A percentile compares a stretch with the other conserved stretches of the same genome.
These are phyloP conservation scores for Fraxinus angustifolia DNA, from an alignment of 305 asterid species.

Conservation along the genomic window DNA sequence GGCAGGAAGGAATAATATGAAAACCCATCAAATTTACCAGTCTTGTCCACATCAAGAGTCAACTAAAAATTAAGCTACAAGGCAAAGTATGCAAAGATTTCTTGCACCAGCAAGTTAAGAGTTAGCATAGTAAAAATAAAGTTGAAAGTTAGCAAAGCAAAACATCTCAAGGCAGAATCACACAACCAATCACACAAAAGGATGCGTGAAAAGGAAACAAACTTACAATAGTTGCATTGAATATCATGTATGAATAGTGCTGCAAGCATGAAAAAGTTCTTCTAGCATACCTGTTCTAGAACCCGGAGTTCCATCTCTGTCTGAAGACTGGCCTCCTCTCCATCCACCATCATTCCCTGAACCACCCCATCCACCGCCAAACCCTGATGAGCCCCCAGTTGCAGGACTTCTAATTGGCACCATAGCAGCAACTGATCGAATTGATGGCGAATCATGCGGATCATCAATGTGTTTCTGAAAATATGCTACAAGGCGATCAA, in stretches of 20 bases:
- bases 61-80: background rate
- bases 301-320: conserved; percentile 55
- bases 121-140: background rate
- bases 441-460: conserved; percentile 67
- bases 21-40: background rate
- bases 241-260: background rate
- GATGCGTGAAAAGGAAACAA: background rate
- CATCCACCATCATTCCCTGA: conserved; percentile 69
- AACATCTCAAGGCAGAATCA: background rate
- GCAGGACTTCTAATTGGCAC: conserved; percentile 90
- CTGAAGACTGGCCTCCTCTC: conserved; percentile 62
- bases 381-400: conserved; percentile 59
- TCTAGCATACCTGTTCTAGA: conserved; percentile 56
- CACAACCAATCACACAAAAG: background rate
- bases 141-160: background rate
- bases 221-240: background rate
- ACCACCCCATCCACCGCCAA: conserved; percentile 71
- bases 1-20: background rate
- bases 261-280: conserved; percentile 1
- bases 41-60: background rate
- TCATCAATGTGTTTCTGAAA: conserved; percentile 92
- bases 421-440: conserved; percentile 84
- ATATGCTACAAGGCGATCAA: conserved; percentile 81
- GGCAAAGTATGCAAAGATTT: background rate
- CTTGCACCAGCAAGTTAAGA: background rate